Conservation (phyloP, 2,329 filamentous ascomycete species). For the Hymenoscyphus infarciens region DNA sequence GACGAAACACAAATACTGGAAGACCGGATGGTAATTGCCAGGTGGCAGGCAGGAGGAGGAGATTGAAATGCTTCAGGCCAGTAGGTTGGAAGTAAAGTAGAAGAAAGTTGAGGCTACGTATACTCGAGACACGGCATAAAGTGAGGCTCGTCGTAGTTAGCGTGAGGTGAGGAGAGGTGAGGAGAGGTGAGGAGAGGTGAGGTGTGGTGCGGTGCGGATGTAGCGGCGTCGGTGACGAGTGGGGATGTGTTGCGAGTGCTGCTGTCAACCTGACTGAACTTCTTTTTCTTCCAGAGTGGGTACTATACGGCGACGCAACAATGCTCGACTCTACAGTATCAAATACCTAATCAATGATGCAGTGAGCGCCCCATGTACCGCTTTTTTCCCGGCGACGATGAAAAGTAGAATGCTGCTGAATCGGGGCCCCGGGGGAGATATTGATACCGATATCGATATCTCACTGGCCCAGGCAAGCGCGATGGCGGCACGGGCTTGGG, state of each 20-base stretch:
- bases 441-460: background rate
- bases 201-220: too few species aligned
- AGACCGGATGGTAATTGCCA: background rate
- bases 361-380: background rate
- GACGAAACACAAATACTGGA: background rate
- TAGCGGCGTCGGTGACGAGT: too few species aligned
- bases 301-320: background rate
- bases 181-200: too few species aligned
- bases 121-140: too few species aligned
- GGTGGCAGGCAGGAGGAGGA: background rate
- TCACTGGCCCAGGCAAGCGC: background rate
- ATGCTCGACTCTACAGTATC: background rate
- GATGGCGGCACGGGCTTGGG: background rate
- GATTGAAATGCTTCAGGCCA: background rate
- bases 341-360: constrained; percentile 1
- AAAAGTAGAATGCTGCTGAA: background rate
- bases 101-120: too few species aligned
- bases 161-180: too few species aligned
- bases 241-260: background rate
- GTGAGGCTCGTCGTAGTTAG: too few species aligned
- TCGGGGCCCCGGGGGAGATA: background rate
- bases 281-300: background rate
- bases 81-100: too few species aligned
- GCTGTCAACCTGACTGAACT: too few species aligned
- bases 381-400: too few species aligned